Percentiles rank a stretch among this genome's conserved stretches.
phyloP scores from a whole-genome alignment of 768 basidiomycete genomes.

The Podaxis pistillaris region DNA sequence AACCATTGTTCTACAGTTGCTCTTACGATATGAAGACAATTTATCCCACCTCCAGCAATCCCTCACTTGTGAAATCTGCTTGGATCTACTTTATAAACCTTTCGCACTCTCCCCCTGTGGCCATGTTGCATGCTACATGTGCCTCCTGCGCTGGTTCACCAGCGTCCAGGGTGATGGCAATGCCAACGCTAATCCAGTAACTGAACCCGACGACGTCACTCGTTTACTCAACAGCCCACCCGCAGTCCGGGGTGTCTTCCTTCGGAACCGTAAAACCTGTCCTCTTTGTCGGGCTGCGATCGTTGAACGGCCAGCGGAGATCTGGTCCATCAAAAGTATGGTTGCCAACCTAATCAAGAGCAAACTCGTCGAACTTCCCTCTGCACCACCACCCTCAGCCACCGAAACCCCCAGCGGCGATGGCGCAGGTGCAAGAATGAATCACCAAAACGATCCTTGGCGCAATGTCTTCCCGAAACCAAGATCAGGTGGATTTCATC shows the following conservation, averaged over 20 bases:
- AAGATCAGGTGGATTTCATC: not conserved
- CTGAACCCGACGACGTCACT: conserved; percentile 19
- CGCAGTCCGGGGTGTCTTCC: conserved; percentile 36
- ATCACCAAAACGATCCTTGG: conserved; percentile 54
- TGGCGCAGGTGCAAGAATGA: conserved; percentile 12
- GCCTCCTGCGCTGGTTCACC: conserved; percentile 78
- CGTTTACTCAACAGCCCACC: conserved; percentile 39
- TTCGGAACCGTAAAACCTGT: conserved; percentile 63
- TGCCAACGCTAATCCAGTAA: conserved; percentile 19
- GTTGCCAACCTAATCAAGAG: conserved; percentile 52
- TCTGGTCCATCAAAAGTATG: conserved; percentile 71
- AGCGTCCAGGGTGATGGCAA: conserved; percentile 29
- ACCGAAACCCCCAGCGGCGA: conserved; percentile 25
- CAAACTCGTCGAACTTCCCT: conserved; percentile 41
- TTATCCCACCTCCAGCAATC: conserved; percentile 58
- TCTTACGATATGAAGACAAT: conserved; percentile 51
- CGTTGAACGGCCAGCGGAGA: conserved; percentile 60
- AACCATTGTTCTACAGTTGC: conserved; percentile 31
- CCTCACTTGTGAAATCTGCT: conserved; percentile 75
- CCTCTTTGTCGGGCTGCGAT: conserved; percentile 70
- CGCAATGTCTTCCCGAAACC: conserved; percentile 50
- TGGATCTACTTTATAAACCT: conserved; percentile 71
- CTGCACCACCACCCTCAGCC: conserved; percentile 22
- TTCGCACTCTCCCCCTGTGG: conserved; percentile 77
- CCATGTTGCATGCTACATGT: conserved; percentile 67